Base-by-base conservation (phyloP, 495 filamentous ascomycete genomes). In the Penicillium argentinense region DNA sequence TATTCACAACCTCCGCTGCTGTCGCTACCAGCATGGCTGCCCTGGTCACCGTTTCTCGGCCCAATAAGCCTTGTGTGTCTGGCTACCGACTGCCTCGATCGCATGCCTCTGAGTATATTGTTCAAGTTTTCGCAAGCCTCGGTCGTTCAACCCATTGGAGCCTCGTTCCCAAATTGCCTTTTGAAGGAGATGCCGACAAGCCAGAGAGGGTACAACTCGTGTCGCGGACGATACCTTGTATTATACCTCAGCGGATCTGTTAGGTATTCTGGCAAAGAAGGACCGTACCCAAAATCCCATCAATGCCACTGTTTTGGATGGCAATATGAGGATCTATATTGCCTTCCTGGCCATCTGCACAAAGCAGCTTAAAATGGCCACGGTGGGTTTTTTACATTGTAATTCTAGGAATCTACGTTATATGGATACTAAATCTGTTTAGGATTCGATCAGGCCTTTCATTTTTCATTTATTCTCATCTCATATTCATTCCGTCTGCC, bases 231-330 rank as follows among this genome's bases (percentile, higher is more conserved):
- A n/a, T n/a, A n/a, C n/a, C n/a, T n/a, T n/a, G n/a, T n/a, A n/a
- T n/a, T n/a, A n/a, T n/a, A n/a, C n/a, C n/a, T n/a, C n/a, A n/a
- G n/a, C n/a, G n/a, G n/a, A n/a, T n/a, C n/a, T n/a, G n/a, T n/a
- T n/a, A n/a, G n/a, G n/a, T n/a, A n/a, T n/a, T n/a, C n/a, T n/a
- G n/a, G n/a, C n/a, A n/a, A n/a, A n/a, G n/a, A n/a, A n/a, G n/a
- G n/a, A n/a, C n/a, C n/a, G n/a, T n/a, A 64, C 65, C 12, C 51
- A 67, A 53, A 70, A 67, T 49, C 67, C 68, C 8, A 55, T 70
- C 26, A 65, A 72, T 24, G 59, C 62, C 16, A 52, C 56, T 11
- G 46, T 67, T 17, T 61, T 67, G 25, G 57, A 66, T 34, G 63
- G 65, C 6, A 66, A 62, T 41, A 39, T 69, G 49, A 52, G 59